Evolutionary conservation across 768 basidiomycete species (phyloP), one percentile per base, ranked within the genome.

Genomic region (Lentinula edodes): DNA sequence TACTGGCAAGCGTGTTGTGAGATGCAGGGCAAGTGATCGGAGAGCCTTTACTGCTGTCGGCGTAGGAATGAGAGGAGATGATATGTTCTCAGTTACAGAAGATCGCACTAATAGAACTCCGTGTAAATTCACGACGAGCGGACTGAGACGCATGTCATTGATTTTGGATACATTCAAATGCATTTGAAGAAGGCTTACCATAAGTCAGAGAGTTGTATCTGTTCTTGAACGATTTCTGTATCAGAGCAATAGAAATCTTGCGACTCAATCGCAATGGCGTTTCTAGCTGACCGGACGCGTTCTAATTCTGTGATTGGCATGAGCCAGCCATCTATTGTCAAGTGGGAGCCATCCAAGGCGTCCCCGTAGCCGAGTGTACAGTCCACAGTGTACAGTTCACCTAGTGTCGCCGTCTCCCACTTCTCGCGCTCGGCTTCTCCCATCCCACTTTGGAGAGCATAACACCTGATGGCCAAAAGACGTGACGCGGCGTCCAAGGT

Each of bases 261-360:
- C 2, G 68, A 63, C 0, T 76, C 68, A 0, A 68, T 67, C n/a
- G 77, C 71, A 38, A 88, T 71, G 9, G 72, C 72, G 46, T 80
- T 75, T 48, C 90, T 77, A 41, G 74, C 73, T 18, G 83, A 76
- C 52, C 75, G 73, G 2, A 93, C 72, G 54, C 94, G 79, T 62
- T 82, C 74, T 13, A 79, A 71, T 68, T 97, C 95, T 34, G 89
- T 61, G 3, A 86, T 71, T 3, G 91, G 89, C 65, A 96, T 70
- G 32, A 95, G 75, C 94, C 93, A 96, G 10, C 89, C 91, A 72
- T 96, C 92, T 32, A 86, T 73, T 48, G 71, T 64, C 23, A 75
- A 71, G 16, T 65, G 69, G 42, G 71, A 75, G 28, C 83, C 86
- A 54, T 84, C 79, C 2, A 78, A 54, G 57, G 81, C 76, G 35